Percentiles rank a stretch among this genome's conserved stretches.
phyloP scores from a whole-genome alignment of 2,329 filamentous ascomycete genomes.

The Colletotrichum filicis region DNA sequence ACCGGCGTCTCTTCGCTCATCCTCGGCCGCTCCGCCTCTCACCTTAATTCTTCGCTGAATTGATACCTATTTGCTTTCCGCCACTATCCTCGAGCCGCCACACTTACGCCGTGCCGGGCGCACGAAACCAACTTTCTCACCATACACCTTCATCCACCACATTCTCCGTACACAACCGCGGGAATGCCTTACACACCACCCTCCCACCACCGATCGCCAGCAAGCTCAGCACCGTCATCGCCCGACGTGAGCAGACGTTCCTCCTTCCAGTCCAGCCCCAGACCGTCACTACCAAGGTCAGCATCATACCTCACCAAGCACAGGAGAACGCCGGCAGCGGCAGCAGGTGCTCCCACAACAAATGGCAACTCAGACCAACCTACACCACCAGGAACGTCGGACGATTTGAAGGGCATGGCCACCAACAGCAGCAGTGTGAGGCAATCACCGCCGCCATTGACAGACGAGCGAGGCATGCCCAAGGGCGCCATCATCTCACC shows the following conservation, averaged over 20 bases:
- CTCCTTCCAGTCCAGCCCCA: constrained; percentile 62
- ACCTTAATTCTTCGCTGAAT: constrained; percentile 30
- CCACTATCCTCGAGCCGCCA: not conserved
- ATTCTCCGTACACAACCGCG: constrained; percentile 39
- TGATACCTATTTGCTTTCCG: constrained; percentile 35
- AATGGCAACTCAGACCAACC: constrained; percentile 50
- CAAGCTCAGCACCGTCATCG: constrained; percentile 67
- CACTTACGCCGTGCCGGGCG: constrained; percentile 22
- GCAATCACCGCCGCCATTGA: constrained; percentile 86
- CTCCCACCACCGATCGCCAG: constrained; percentile 69
- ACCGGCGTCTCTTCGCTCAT: constrained; percentile 7
- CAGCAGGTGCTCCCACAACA: constrained; percentile 33
- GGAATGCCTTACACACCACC: constrained; percentile 92
- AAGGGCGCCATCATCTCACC: constrained; percentile 89
- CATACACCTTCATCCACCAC: not conserved
- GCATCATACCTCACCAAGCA: constrained; percentile 74
- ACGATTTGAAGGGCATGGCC: constrained; percentile 59
- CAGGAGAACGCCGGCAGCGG: constrained; percentile 66
- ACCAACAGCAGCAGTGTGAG: constrained; percentile 70
- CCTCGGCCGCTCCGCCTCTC: not conserved
- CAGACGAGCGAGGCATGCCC: constrained; percentile 78
- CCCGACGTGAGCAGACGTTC: constrained; percentile 68
- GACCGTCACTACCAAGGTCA: constrained; percentile 70
- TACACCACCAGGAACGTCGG: constrained; percentile 61
- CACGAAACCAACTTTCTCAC: constrained; percentile 6